Evolutionary conservation across 495 filamentous ascomycete genomes (phyloP).

Genomic region (Tetracladium marchalianum): DNA sequence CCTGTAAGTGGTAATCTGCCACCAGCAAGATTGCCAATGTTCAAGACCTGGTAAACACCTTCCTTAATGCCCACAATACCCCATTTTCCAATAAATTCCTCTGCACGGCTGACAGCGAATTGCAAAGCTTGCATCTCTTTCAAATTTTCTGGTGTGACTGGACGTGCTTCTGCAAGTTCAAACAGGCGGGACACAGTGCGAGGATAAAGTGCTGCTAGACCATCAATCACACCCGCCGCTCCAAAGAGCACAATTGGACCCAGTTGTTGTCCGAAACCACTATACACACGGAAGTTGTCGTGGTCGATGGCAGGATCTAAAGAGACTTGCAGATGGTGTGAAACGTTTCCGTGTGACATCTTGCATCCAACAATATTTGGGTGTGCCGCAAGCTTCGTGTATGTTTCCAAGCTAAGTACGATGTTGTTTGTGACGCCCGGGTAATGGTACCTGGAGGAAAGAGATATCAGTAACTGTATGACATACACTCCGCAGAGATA

Average conservation of each 20-base stretch:
- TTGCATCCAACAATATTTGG: conserved; percentile 39
- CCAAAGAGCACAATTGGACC: conserved; percentile 31
- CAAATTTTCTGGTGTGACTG: conserved; percentile 15
- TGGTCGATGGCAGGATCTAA: conserved; percentile 27
- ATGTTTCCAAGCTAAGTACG: conserved; percentile 26
- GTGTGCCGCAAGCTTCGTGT: conserved; percentile 29
- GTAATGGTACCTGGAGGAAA: conserved; percentile 30
- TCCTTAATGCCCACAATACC: conserved; percentile 36
- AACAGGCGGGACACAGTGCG: conserved; percentile 27
- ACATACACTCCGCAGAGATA: not conserved
- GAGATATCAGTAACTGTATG: not conserved
- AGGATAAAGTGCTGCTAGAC: conserved; percentile 33
- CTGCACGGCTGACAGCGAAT: conserved; percentile 28
- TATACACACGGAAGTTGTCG: conserved; percentile 30
- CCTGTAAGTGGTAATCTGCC: conserved; percentile 28
- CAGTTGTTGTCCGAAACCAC: conserved; percentile 37
- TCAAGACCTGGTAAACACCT: conserved; percentile 25
- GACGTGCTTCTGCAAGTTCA: conserved; percentile 19
- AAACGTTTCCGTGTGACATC: conserved; percentile 31
- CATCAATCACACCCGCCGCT: conserved; percentile 35
- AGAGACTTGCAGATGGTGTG: conserved; percentile 28
- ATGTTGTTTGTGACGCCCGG: conserved; percentile 36
- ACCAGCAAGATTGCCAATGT: conserved; percentile 28
- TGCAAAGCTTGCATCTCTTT: conserved; percentile 23
- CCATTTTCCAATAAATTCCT: conserved; percentile 29